Evolutionary conservation across 139 green algal genomes (phyloP).

Genomic region (Limnomonas spitsbergensis): DNA sequence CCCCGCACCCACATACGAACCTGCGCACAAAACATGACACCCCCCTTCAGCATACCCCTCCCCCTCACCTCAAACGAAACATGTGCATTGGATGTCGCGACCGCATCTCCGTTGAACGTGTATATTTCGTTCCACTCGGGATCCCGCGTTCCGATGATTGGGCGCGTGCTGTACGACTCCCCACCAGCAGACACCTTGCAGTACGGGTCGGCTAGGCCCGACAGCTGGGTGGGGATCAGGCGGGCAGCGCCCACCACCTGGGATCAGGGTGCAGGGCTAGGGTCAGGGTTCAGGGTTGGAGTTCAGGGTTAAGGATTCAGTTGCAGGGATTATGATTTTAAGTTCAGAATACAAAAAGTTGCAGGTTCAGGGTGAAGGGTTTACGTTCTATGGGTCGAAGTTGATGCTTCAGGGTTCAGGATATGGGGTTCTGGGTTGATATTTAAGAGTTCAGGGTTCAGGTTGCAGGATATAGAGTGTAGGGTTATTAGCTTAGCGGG

Average conservation of each 20-base stretch:
- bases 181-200: background rate
- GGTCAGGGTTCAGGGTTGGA: background rate
- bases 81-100: background rate
- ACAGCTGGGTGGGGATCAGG: background rate
- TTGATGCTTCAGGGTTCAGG: background rate
- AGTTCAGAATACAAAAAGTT: no score
- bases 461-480: no score
- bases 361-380: no score
- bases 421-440: no score
- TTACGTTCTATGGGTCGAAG: background rate
- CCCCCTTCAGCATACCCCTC: no score
- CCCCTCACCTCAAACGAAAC: constrained; percentile 1
- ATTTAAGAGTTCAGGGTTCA: no score
- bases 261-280: background rate
- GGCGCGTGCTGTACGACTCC: background rate
- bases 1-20: no score
- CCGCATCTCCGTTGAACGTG: background rate
- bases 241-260: background rate
- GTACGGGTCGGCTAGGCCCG: background rate
- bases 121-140: background rate
- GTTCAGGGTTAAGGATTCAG: background rate
- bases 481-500: no score
- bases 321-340: no score
- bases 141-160: background rate
- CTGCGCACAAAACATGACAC: no score